These are phyloP conservation scores for Gossypium thurberi DNA, from an alignment of 345 rosid species.

Conservation along the genomic window DNA sequence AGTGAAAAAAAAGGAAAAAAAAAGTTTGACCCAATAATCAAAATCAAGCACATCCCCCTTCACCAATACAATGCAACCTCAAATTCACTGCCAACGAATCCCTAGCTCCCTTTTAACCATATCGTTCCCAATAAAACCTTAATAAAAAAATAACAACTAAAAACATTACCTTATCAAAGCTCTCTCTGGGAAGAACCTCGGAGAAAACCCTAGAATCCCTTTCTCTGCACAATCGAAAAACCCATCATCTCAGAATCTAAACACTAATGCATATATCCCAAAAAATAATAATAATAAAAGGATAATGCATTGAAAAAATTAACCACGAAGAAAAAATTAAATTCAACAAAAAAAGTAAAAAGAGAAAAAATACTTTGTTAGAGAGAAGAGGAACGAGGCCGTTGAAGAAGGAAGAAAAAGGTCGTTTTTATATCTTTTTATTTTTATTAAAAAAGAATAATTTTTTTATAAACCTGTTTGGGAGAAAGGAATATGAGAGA, in stretches of 20 bases:
- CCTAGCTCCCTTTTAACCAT: slow-evolving; percentile 3
- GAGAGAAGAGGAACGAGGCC: slow-evolving; percentile 15
- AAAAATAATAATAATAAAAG: background rate
- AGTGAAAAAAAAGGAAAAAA: background rate
- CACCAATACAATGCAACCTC: slow-evolving; percentile 27
- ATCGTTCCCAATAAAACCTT: slow-evolving; percentile 5
- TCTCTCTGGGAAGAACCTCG: background rate
- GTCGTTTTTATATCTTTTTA: background rate
- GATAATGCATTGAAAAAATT: background rate
- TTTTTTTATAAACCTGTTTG: slow-evolving; percentile 13
- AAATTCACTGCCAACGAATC: slow-evolving; percentile 27
- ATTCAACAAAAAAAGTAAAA: background rate
- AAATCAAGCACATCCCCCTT: slow-evolving; percentile 16
- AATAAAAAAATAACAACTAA: background rate
- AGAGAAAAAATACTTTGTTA: slow-evolving; percentile 5
- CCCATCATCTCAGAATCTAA: slow-evolving; percentile 12
- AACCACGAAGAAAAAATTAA: background rate
- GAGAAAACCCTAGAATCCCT: slow-evolving; percentile 35
- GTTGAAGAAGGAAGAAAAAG: slow-evolving; percentile 12
- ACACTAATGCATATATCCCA: slow-evolving; percentile 27
- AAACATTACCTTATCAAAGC: slow-evolving; percentile 13
- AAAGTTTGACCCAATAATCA: background rate
- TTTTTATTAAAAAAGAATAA: background rate
- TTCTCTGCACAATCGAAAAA: slow-evolving; percentile 24
- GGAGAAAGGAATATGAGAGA: background rate